These are phyloP conservation scores for Eucalyptus virginea DNA, from an alignment of 345 rosid species.

Conservation along the genomic window DNA sequence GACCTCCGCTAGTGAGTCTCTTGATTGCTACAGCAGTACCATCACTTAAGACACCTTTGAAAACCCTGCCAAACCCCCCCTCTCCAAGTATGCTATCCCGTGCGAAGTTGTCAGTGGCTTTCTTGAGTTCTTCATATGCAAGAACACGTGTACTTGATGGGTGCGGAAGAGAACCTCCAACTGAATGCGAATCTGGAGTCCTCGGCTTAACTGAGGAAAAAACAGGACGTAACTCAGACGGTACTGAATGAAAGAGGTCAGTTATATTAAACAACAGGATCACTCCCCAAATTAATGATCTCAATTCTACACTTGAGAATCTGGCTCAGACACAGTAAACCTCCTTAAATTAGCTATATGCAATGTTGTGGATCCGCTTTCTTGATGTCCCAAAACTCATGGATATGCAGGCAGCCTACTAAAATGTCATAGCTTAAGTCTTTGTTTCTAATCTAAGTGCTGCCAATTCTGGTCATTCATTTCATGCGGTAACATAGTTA, in stretches of 20 bases:
- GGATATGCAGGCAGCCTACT: background rate
- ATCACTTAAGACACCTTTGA: conserved; percentile 92
- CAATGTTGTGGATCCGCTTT: background rate
- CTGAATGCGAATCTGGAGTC: conserved; percentile 29
- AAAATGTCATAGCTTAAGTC: background rate
- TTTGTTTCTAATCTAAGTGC: background rate
- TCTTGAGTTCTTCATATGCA: conserved; percentile 90
- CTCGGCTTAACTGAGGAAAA: conserved; percentile 48
- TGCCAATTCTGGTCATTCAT: background rate
- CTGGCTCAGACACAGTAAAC: background rate
- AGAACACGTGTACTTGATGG: conserved; percentile 85
- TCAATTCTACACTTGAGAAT: background rate
- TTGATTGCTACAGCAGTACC: conserved; percentile 98
- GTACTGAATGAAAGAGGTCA: background rate
- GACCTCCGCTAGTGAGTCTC: conserved; percentile 86
- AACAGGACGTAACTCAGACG: background rate
- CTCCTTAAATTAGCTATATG: background rate
- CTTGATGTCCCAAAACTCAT: background rate
- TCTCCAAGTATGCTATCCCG: conserved; percentile 83
- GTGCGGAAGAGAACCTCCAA: conserved; percentile 62
- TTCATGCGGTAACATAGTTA: background rate
- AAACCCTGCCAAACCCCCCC: conserved; percentile 98
- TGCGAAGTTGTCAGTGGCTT: conserved; percentile 90
- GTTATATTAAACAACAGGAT: background rate
- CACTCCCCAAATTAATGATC: background rate